Conservation (phyloP, 2,329 filamentous ascomycete species). For the Trichoderma harzianum region DNA sequence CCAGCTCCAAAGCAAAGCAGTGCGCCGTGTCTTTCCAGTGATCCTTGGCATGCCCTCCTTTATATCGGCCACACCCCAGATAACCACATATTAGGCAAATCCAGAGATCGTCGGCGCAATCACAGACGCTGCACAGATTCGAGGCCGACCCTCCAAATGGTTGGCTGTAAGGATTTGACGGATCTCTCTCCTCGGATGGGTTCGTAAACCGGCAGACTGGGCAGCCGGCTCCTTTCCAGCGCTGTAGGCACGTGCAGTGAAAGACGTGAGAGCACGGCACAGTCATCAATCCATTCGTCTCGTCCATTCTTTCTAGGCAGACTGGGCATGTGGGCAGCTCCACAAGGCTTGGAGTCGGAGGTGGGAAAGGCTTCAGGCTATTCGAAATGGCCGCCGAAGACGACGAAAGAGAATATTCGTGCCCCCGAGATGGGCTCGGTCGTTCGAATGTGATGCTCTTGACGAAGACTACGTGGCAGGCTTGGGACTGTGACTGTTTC, state of each 20-base stretch:
- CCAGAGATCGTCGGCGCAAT: slow-evolving; percentile 81
- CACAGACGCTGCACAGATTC: slow-evolving; percentile 78
- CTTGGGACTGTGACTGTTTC: slow-evolving; percentile 73
- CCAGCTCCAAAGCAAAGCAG: slow-evolving; percentile 87
- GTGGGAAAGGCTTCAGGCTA: slow-evolving; percentile 58
- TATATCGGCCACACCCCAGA: slow-evolving; percentile 91
- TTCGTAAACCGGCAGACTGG: slow-evolving; percentile 90
- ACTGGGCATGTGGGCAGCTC: slow-evolving; percentile 96
- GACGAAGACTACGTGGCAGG: slow-evolving; percentile 92
- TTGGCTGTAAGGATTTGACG: slow-evolving; percentile 47
- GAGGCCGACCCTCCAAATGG: slow-evolving; percentile 59
- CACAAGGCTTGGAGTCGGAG: slow-evolving; percentile 74
- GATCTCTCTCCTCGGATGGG: slow-evolving; percentile 41
- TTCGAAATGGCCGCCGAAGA: slow-evolving; percentile 39
- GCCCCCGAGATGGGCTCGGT: slow-evolving; percentile 45
- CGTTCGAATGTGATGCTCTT: slow-evolving; percentile 84
- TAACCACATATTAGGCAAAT: slow-evolving; percentile 92
- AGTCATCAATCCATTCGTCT: slow-evolving; percentile 89
- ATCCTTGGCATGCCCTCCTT: slow-evolving; percentile 86
- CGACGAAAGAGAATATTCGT: slow-evolving; percentile 60
- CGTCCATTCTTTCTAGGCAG: slow-evolving; percentile 96
- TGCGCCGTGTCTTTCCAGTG: slow-evolving; percentile 90
- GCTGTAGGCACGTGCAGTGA: slow-evolving; percentile 92
- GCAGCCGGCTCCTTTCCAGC: slow-evolving; percentile 91
- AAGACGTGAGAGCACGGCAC: slow-evolving; percentile 98